Percentiles rank a stretch among this genome's conserved stretches.
Conservation (phyloP, 352 stramenopile species). For the Sclerospora graminicola region DNA sequence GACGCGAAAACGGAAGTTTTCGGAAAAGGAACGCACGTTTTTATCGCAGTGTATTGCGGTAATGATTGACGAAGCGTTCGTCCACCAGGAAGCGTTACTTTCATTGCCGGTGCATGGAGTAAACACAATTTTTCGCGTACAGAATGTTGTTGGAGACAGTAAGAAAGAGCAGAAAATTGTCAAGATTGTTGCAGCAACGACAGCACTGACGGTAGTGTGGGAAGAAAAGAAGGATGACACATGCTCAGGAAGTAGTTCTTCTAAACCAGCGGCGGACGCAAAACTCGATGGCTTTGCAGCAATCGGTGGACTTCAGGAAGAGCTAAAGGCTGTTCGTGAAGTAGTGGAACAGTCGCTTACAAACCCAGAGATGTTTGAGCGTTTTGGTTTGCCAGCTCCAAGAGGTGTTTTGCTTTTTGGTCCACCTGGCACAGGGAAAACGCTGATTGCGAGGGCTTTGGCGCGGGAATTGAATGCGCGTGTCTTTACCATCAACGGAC, state of each 20-base stretch:
- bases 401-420: slow-evolving; percentile 94
- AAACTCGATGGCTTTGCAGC: slow-evolving; percentile 41
- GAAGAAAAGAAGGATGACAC: slow-evolving; percentile 2
- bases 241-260: neutral
- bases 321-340: slow-evolving; percentile 92
- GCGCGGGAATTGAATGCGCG: slow-evolving; percentile 86
- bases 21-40: slow-evolving; percentile 44
- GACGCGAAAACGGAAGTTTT: slow-evolving; percentile 17
- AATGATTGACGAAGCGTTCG: slow-evolving; percentile 56
- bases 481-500: slow-evolving; percentile 95
- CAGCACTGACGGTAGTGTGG: slow-evolving; percentile 20
- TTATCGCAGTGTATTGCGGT: slow-evolving; percentile 42
- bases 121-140: slow-evolving; percentile 40
- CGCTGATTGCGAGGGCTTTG: slow-evolving; percentile 89
- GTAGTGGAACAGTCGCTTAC: slow-evolving; percentile 93
- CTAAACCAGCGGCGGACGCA: neutral
- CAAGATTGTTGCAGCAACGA: slow-evolving; percentile 17
- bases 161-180: slow-evolving; percentile 10
- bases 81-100: slow-evolving; percentile 41
- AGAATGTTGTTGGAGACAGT: slow-evolving; percentile 10
- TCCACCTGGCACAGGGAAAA: slow-evolving; percentile 94
- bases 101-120: slow-evolving; percentile 52
- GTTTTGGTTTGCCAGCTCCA: slow-evolving; percentile 91
- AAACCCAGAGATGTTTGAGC: slow-evolving; percentile 89
- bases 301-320: slow-evolving; percentile 86